Conservation (phyloP, 1,139 yeast genomes). For the Lodderomyces metapsilosis region DNA sequence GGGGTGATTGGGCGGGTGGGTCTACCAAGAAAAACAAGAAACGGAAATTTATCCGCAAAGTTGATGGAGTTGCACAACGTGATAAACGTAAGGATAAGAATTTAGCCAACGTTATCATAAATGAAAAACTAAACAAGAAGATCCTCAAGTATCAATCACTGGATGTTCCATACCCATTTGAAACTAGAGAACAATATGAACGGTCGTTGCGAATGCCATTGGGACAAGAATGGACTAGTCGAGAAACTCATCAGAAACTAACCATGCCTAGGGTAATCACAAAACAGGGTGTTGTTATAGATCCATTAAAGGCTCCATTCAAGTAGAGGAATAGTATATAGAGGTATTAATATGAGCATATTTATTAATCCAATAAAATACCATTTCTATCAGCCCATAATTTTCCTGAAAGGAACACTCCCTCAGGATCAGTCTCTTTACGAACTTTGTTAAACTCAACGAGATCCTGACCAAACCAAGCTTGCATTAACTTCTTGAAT, state of each 20-base stretch:
- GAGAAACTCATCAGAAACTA: conserved; percentile 80
- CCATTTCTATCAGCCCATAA: conserved; percentile 85
- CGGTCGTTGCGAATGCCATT: conserved; percentile 92
- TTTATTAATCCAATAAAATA: conserved; percentile 36
- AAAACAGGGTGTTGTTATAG: conserved; percentile 87
- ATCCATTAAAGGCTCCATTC: conserved; percentile 79
- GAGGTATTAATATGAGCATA: not conserved
- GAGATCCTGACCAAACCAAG: conserved; percentile 82
- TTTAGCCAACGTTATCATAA: conserved; percentile 78
- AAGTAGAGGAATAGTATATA: conserved; percentile 24
- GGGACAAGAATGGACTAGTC: conserved; percentile 95
- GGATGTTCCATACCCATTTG: conserved; percentile 91
- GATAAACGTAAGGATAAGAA: conserved; percentile 77
- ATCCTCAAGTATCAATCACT: conserved; percentile 80
- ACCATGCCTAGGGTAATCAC: conserved; percentile 87
- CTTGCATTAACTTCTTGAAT: conserved; percentile 61
- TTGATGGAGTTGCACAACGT: conserved; percentile 69
- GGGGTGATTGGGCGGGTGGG: conserved; percentile 87
- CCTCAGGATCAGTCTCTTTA: conserved; percentile 71
- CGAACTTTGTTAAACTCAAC: conserved; percentile 59
- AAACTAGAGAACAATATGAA: conserved; percentile 91
- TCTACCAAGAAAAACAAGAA: conserved; percentile 56
- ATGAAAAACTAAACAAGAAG: conserved; percentile 83
- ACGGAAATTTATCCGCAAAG: conserved; percentile 61
- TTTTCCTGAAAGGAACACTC: conserved; percentile 73